Base-by-base conservation (phyloP, 306 rosid species). In the Urtica urens region DNA sequence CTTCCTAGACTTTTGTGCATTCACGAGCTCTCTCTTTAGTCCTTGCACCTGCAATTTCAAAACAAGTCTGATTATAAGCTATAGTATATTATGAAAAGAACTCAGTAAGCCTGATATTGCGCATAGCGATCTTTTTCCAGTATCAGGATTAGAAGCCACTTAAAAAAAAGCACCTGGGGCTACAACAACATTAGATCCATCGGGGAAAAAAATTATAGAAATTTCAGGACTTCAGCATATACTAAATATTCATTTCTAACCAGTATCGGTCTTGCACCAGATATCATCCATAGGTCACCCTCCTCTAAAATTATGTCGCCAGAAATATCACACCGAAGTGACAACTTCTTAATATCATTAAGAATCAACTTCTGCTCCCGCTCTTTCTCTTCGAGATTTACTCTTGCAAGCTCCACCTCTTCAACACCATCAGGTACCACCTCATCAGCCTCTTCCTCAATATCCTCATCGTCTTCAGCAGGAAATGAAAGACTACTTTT, bases 381-480 rank as follows among this genome's bases (percentile, higher is more conserved):
- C 63, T 92, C 94, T 53, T 52, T 82, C 66, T 72, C 62, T 67
- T 92, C 96, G 63, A 92, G 99, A 59, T 73, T 67, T 59, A 92
- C 67, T 71, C 66, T 85, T 60, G 87, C 96, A 62, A 92, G 93
- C 71, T 92, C 99, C 38, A 92, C 96, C 74, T 92, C 99, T 67
- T 92, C 96, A 63, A 85, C 96, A 61, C 99, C 99, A 58, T 85
- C 94, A 62, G 99, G 99, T 62, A 92, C 99, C 56, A 92, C 79
- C 74, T 85, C 93, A 58, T 85, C 99, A 44, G 99, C 94, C 65
- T 82, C 94, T 69, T 92, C 99, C 72, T 92, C 96, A 59, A 77
- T 77, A 72, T 92, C 96, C 42, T 81, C 96, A 51, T 86, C 92
- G 60, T 92, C 99, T 75, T 92, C 99, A 2, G 77, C 73, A 61